Evolutionary conservation across 2,329 filamentous ascomycete genomes (phyloP), one percentile per base, ranked within the genome.

Genomic region (Colletotrichum sp.): DNA sequence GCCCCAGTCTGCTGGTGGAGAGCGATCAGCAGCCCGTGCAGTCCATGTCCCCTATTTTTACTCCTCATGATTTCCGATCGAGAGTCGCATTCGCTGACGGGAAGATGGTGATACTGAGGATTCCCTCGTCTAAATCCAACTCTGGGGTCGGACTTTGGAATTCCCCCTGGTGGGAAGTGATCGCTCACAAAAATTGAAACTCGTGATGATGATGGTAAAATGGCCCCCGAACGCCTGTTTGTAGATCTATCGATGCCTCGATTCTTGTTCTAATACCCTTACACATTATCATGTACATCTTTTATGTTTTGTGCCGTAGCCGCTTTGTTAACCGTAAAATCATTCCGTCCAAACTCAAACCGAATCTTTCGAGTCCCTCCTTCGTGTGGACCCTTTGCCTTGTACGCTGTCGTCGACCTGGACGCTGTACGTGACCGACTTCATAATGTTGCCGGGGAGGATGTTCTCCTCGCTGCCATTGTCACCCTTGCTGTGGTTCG

Each of bases 401-500:
- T 72, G 55, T 27, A 6, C 27, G 7, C 16, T 64, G 12, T 85
- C 79, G 59, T 85, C 85, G 15, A 87, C 82, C 27, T 82, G 80
- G 1, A 87, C 85, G 34, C 80, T 85, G 72, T 87, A 87, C 3
- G 84, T 85, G 16, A 87, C 81, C 2, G 85, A 86, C 79, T 87
- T 87, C 34, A 86, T 70, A 36, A 87, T 87, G n/a, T 81, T 80
- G n/a, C 80, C 79, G 5, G 68, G 77, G 7, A 86, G 78, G 6
- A 87, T 87, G 30, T 86, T 83, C 72, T 87, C 85, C 71, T 87
- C 83, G 77, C 84, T 87, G 30, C 39, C 69, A 63, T 72, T 75
- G 69, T 48, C 69, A 52, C n/a, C 39, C 65, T 78, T 78, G 66
- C 74, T 76, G 76, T 80, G 65, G 68, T 79, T 77, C 1, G 77